Base-by-base conservation (phyloP, 2,329 filamentous ascomycete species). In the Lasiodiplodia theobromae region DNA sequence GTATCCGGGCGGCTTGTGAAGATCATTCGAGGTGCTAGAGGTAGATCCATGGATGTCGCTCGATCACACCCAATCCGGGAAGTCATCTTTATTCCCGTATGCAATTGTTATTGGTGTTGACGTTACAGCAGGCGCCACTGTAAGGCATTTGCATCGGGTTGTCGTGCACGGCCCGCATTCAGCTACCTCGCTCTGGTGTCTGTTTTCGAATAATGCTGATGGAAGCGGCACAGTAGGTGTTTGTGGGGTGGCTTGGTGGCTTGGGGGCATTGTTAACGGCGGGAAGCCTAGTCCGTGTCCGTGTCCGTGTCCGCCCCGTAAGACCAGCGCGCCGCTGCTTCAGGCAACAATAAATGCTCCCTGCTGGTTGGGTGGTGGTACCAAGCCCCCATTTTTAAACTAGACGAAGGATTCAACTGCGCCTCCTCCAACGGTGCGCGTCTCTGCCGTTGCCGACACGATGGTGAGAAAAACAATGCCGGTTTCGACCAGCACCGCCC, bases 331-430 rank as follows among this genome's bases (percentile, higher is more conserved):
- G 18, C 11, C 5, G 38, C 40, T n/a, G 18, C 21, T 38, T 47
- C 25, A 62, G 58, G 58, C 58, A 62, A 44, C 58, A 49, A 31
- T 40, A 21, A 49, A 18, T 8, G 5, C 14, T 1, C 25, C 14
- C 6, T 16, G 5, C 23, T 62, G 58, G 18, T 62, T 62, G 25
- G 44, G 25, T 51, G 23, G 6, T 10, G 14, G 3, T 21, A 34
- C 31, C 37, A 18, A 12, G 40, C 25, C 40, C 23, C 23, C 16
- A 21, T 14, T 23, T 2, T 31, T 31, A 25, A 18, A 25, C 25
- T 10, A 31, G 21, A 6, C 40, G 58, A 34, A 62, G 58, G 40
- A 62, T 62, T 62, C 25, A 47, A 25, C 58, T 62, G 58, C 58
- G 58, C 58, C 58, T 18, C 38, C n/a, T 49, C 18, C n/a, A 21